These are phyloP conservation scores for Boletus subparvulus DNA, from an alignment of 768 basidiomycete genomes.

Conservation along the genomic window DNA sequence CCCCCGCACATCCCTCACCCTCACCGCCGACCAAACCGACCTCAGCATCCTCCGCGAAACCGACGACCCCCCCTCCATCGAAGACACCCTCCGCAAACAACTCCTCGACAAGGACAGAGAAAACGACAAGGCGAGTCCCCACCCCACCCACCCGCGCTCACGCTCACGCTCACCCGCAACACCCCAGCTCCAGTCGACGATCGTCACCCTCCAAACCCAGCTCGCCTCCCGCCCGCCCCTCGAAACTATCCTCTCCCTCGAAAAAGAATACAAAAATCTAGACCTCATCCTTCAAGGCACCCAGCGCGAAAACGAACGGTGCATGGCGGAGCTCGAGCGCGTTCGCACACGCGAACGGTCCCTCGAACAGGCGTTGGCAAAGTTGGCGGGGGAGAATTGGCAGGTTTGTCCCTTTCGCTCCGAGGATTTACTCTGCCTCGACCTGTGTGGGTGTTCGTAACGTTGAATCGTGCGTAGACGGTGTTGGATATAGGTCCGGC, in stretches of 20 bases:
- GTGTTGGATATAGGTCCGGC: constrained; percentile 39
- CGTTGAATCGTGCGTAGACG: constrained; percentile 13
- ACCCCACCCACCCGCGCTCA: background rate
- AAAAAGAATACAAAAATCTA: constrained; percentile 72
- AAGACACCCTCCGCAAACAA: constrained; percentile 62
- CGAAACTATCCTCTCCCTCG: constrained; percentile 61
- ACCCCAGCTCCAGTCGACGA: constrained; percentile 57
- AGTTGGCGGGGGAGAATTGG: constrained; percentile 79
- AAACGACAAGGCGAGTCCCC: constrained; percentile 57
- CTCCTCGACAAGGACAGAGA: constrained; percentile 68
- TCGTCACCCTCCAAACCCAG: constrained; percentile 62
- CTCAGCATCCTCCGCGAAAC: constrained; percentile 59
- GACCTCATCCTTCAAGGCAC: constrained; percentile 78
- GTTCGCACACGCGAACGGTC: constrained; percentile 70
- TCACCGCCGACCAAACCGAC: constrained; percentile 45
- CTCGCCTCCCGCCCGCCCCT: constrained; percentile 66
- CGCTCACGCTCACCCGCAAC: background rate
- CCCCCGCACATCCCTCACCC: constrained; percentile 46
- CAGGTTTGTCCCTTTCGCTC: constrained; percentile 44
- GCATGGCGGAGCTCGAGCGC: constrained; percentile 78
- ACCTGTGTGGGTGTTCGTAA: no score
- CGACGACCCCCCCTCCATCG: constrained; percentile 46
- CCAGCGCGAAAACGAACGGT: constrained; percentile 81
- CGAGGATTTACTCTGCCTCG: no score
- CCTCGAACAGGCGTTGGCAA: constrained; percentile 70